These are phyloP conservation scores for Hyphopichia wangnamkhiaoensis DNA, from an alignment of 1,139 yeast genomes.

Conservation along the genomic window DNA sequence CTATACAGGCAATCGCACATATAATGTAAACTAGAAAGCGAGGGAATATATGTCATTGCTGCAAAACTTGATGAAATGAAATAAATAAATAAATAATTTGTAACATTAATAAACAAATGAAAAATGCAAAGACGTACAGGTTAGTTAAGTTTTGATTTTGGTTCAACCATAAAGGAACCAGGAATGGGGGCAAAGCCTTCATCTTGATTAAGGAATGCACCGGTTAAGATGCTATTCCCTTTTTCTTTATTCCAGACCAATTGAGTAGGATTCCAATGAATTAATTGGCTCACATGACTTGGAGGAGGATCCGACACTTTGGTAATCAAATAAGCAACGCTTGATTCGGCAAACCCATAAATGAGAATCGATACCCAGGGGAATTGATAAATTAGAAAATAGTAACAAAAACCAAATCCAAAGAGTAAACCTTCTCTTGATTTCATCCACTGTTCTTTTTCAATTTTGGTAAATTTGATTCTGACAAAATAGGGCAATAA, in stretches of 20 bases:
- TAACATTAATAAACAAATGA: not conserved
- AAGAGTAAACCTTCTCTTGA: constrained; percentile 59
- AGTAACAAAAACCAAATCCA: constrained; percentile 59
- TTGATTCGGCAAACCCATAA: constrained; percentile 58
- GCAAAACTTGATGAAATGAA: too few relatives aligned
- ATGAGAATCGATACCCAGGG: constrained; percentile 50
- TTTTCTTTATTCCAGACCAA: constrained; percentile 27
- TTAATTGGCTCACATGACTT: constrained; percentile 17
- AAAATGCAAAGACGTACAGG: too few relatives aligned
- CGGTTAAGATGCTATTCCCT: not conserved
- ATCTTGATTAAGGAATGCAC: constrained; percentile 1
- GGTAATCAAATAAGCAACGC: constrained; percentile 55
- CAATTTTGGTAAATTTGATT: constrained; percentile 46
- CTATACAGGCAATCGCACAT: constrained; percentile 32
- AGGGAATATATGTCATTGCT: too few relatives aligned
- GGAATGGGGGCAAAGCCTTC: constrained; percentile 6
- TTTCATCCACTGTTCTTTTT: constrained; percentile 51
- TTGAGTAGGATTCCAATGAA: constrained; percentile 35
- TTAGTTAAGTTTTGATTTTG: not conserved
- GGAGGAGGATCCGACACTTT: constrained; percentile 55
- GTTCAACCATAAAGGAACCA: constrained; percentile 5
- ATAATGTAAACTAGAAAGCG: constrained; percentile 6
- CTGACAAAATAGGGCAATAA: constrained; percentile 54
- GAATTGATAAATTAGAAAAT: constrained; percentile 35
- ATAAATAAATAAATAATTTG: too few relatives aligned